These are phyloP conservation scores for Lentinula raphanica DNA, from an alignment of 768 basidiomycete species.

Conservation along the genomic window DNA sequence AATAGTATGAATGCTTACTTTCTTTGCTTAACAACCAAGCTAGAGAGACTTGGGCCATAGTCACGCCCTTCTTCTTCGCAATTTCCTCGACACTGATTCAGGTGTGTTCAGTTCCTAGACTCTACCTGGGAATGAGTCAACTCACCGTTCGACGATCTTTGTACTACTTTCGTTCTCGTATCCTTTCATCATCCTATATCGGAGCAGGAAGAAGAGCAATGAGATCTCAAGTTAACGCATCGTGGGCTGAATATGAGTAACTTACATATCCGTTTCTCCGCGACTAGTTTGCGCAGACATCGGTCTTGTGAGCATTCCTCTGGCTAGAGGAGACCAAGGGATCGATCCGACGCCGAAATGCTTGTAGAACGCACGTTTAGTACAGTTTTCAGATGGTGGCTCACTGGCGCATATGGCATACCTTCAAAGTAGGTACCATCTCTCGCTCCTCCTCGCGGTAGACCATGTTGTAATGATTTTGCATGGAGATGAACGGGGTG, in stretches of 20 bases:
- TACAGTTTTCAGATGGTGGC: no score
- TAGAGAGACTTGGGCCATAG: slow-evolving; percentile 43
- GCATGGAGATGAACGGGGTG: slow-evolving; percentile 60
- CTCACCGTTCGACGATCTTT: background rate
- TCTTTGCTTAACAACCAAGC: slow-evolving; percentile 39
- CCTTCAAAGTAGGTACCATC: slow-evolving; percentile 44
- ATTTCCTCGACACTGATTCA: slow-evolving; percentile 36
- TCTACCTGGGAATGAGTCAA: background rate
- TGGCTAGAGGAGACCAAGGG: slow-evolving; percentile 36
- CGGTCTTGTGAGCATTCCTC: background rate
- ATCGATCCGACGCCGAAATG: slow-evolving; percentile 40
- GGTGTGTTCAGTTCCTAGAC: no score
- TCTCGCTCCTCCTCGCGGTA: slow-evolving; percentile 61
- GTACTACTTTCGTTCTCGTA: background rate
- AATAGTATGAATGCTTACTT: background rate
- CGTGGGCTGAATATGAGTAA: background rate
- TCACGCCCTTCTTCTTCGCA: slow-evolving; percentile 35
- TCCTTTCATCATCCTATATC: background rate
- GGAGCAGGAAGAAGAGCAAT: background rate
- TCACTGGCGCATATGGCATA: background rate
- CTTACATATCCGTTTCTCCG: slow-evolving; percentile 13
- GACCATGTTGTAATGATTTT: slow-evolving; percentile 51
- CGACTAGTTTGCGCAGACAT: slow-evolving; percentile 19
- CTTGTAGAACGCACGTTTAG: slow-evolving; percentile 10
- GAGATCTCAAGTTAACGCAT: background rate